Conservation (phyloP, 768 basidiomycete species). For the Lactarius hengduanensis region DNA sequence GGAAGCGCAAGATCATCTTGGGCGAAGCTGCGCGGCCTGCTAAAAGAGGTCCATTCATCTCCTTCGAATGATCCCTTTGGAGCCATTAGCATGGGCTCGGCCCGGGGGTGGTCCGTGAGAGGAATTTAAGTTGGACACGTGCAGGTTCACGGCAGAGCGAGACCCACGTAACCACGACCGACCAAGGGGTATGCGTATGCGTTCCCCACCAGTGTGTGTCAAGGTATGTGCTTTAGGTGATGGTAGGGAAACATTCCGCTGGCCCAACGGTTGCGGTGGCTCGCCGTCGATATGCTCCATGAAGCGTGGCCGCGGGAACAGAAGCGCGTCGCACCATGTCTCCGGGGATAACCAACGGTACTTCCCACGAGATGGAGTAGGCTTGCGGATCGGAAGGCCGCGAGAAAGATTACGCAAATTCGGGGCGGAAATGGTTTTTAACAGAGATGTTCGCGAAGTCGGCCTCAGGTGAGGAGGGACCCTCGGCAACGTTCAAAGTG, state of each 20-base stretch:
- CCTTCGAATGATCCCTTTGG: background rate
- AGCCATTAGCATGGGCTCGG: constrained; percentile 19
- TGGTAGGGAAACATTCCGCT: background rate
- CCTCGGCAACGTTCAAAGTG: constrained; percentile 41
- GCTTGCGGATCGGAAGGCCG: constrained; percentile 25
- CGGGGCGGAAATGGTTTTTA: constrained; percentile 64
- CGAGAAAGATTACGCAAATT: constrained; percentile 45
- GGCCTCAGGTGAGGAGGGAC: constrained; percentile 36
- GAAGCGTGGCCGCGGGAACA: constrained; percentile 75
- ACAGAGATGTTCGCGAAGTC: constrained; percentile 39
- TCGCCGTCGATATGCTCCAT: constrained; percentile 44
- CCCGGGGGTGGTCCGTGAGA: constrained; percentile 25
- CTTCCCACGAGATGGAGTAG: constrained; percentile 41
- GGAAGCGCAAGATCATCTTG: constrained; percentile 58
- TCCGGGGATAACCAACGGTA: constrained; percentile 73
- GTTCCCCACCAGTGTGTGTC: background rate
- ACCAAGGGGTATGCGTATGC: background rate
- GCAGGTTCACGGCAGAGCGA: constrained; percentile 15
- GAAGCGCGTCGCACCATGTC: constrained; percentile 77
- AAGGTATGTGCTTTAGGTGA: constrained; percentile 11
- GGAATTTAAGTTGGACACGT: background rate
- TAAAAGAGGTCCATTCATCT: constrained; percentile 12
- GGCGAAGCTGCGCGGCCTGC: constrained; percentile 58
- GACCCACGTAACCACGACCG: constrained; percentile 7
- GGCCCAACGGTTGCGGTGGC: constrained; percentile 23